phyloP scores from a whole-genome alignment of 2,329 filamentous ascomycete species.

The Colletotrichum navitas region DNA sequence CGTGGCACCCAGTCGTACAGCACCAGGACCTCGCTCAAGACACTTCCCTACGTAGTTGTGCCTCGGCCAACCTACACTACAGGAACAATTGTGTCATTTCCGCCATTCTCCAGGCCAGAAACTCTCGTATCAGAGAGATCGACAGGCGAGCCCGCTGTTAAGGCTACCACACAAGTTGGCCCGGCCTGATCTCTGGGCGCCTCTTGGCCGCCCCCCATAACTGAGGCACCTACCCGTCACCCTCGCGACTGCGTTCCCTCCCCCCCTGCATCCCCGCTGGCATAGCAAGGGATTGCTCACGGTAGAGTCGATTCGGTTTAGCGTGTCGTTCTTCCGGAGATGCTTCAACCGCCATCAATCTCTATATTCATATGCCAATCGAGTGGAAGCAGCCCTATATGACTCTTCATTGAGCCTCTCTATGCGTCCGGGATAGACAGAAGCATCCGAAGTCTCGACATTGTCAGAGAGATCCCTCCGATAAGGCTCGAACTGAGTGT shows the following conservation, averaged over 20 bases:
- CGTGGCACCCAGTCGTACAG: constrained; percentile 8
- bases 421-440: neutral
- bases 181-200: constrained; percentile 21
- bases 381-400: constrained; percentile 31
- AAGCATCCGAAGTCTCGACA: neutral
- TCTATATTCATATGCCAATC: constrained; percentile 18
- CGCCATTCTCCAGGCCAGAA: constrained; percentile 15
- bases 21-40: constrained; percentile 13
- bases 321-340: constrained; percentile 37
- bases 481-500: neutral
- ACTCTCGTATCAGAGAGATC: constrained; percentile 40
- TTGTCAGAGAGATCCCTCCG: neutral
- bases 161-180: constrained; percentile 35
- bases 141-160: constrained; percentile 34
- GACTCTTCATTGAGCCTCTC: constrained; percentile 8
- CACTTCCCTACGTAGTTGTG: neutral
- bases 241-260: constrained; percentile 10
- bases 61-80: constrained; percentile 9
- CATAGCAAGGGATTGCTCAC: constrained; percentile 36
- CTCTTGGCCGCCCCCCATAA: constrained; percentile 33
- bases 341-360: constrained; percentile 28
- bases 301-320: constrained; percentile 38
- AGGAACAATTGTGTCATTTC: constrained; percentile 38
- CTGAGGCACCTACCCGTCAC: constrained; percentile 19
- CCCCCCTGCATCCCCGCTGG: constrained; percentile 31